Base-by-base conservation (phyloP, 345 rosid genomes). In the Geranium rotundifolium region DNA sequence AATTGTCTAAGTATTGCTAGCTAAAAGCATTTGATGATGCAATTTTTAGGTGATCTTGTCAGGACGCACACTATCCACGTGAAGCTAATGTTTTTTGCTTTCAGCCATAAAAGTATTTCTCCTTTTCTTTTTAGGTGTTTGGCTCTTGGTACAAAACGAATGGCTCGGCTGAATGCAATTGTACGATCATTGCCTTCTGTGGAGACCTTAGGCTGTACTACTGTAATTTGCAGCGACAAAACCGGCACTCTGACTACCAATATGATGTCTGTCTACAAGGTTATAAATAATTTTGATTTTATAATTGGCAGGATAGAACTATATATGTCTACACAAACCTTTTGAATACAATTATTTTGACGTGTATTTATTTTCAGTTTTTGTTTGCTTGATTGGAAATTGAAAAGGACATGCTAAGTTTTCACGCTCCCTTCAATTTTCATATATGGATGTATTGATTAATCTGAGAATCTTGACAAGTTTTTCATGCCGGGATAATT, bases 211-310 rank as follows among this genome's bases (percentile, higher is more conserved):
- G 97, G 97, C 61, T 93, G 99, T 81, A 93, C 99, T 59, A 90
- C 99, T 60, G 99, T 93, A 67, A 93, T 93, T 71, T 93, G 99
- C 80, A 90, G 95, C 65, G 99, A 93, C 75, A 93, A 93, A 77
- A 93, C 99, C 59, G 99, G 99, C 73, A 93, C 97, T 68, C 79
- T 93, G 76, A 93, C 99, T 18, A 93, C 99, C 65, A 93, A 88
- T 66, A 93, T 93, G 99, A 93, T 93, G 97, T 93, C 99, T 29
- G 96, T 90, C 69, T 76, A 96, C 50, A 93, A 88, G 99, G 99
- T 93, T 61, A 75, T 75, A 60, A 63, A 68, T 15, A 60, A 30
- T 7, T 18, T 12, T 4, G 29, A 52, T 23, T 23, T 18, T 63
- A n/a, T 63, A 16, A 50, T 6, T 17, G 15, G 63, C 63, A 46